Percentiles rank a stretch among this genome's conserved stretches.
Conservation (phyloP, 1,139 yeast species). For the Candida sp. region DNA sequence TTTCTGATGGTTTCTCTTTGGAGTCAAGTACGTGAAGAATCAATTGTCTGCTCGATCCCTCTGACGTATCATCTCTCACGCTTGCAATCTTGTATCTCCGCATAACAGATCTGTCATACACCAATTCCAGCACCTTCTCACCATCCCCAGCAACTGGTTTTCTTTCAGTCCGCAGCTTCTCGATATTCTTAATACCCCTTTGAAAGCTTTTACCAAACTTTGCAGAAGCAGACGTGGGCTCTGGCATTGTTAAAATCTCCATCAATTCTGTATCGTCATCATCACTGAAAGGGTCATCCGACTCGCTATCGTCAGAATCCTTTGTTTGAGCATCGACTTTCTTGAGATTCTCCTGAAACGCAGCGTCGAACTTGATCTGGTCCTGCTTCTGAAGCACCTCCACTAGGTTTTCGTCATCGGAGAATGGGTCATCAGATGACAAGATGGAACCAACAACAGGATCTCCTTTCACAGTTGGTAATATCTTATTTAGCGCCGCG, state of each 20-base stretch:
- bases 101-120: slow-evolving; percentile 51
- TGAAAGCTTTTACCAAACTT: slow-evolving; percentile 23
- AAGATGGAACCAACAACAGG: neutral
- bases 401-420: slow-evolving; percentile 38
- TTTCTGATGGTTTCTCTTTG: slow-evolving; percentile 31
- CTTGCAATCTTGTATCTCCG: slow-evolving; percentile 52
- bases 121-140: slow-evolving; percentile 36
- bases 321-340: neutral
- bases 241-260: slow-evolving; percentile 2
- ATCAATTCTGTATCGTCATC: slow-evolving; percentile 22
- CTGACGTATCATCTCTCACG: slow-evolving; percentile 31
- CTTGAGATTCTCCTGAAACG: neutral
- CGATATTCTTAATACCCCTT: slow-evolving; percentile 29
- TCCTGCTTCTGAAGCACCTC: slow-evolving; percentile 16
- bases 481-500: slow-evolving; percentile 10
- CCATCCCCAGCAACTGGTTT: slow-evolving; percentile 20
- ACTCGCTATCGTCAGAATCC: slow-evolving; percentile 1
- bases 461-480: slow-evolving; percentile 3
- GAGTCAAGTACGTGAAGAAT: slow-evolving; percentile 52
- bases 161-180: slow-evolving; percentile 17
- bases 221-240: neutral
- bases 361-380: slow-evolving; percentile 2
- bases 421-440: slow-evolving; percentile 32
- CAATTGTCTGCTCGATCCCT: slow-evolving; percentile 34
- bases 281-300: slow-evolving; percentile 35